Base-by-base conservation (phyloP, 495 filamentous ascomycete genomes). In the Penicillium tannophilum region DNA sequence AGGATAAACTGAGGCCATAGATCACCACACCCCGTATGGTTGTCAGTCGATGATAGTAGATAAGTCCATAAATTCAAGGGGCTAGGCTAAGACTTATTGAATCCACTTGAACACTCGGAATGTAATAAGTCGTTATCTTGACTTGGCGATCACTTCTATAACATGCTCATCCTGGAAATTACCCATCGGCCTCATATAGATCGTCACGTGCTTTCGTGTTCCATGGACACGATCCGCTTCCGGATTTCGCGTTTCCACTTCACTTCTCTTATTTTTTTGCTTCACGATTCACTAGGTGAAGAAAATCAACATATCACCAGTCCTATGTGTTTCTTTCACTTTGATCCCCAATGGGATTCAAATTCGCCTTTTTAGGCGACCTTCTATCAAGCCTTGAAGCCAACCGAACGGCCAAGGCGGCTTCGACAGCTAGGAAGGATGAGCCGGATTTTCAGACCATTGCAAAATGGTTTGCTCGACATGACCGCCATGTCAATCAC, bases 331-430 rank as follows among this genome's bases (percentile, higher is more conserved):
- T 10, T n/a, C 12, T 12, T 17, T 56, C 11, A 17, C 12, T 6
- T 23, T 19, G 12, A 17, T 45, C 42, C 11, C 28, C 33, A 28
- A 89, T 90, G 87, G 80, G 82, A 12, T 83, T 90, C 73, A 81
- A 77, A 6, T 90, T 89, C 67, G 63, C 75, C 8, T 72, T 76
- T 47, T 65, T 89, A 14, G 88, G 86, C 72, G 84, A 87, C 60
- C 69, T 90, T 19, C 74, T 90, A 19, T 79, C 84, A 19, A 67
- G 67, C 10, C 71, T 90, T 7, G 83, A 84, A 47, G 59, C 66
- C 7, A 75, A 77, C 44, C 70, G 71, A 35, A 64, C 75, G 10
- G 55, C 75, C 24, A 78, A 81, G 56, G 74, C 64, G 24, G 70
- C 64, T 12, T 75, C 67, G 43, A 54, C 65, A 26, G 62, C 70